Conservation (phyloP, 129 eudicot species). For the Flaveria ramosissima region DNA sequence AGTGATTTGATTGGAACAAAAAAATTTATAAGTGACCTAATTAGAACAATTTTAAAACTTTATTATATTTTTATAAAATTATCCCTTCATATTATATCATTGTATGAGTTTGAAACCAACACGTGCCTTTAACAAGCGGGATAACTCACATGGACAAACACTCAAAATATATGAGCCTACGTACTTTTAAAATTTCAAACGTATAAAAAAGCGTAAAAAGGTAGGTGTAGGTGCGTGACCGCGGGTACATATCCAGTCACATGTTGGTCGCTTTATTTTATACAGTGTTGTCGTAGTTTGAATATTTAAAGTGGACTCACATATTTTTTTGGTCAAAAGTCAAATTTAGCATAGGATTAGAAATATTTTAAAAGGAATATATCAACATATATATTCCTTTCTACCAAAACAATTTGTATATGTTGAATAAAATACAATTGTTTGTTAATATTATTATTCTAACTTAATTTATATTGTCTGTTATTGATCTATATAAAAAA, state of each 20-base stretch:
- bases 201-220: not conserved
- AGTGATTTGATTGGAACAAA: no score
- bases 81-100: no score
- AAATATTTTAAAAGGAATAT: not conserved
- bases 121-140: no score
- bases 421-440: not conserved
- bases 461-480: not conserved
- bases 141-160: no score
- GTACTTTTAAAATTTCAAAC: not conserved
- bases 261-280: not conserved
- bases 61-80: no score
- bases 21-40: no score
- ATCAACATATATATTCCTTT: not conserved
- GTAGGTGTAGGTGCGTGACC: not conserved
- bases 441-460: not conserved
- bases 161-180: no score
- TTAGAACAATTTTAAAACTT: no score
- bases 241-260: not conserved
- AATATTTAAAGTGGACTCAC: not conserved
- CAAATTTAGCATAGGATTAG: constrained; percentile 7
- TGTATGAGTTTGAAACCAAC: no score
- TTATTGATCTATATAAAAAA: not conserved
- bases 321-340: constrained; percentile 26
- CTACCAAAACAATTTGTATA: not conserved
- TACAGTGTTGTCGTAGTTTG: constrained; percentile 5